Evolutionary conservation across 2,329 filamentous ascomycete genomes (phyloP), one percentile per base, ranked within the genome.

Genomic region (Fusarium guadeloupense): DNA sequence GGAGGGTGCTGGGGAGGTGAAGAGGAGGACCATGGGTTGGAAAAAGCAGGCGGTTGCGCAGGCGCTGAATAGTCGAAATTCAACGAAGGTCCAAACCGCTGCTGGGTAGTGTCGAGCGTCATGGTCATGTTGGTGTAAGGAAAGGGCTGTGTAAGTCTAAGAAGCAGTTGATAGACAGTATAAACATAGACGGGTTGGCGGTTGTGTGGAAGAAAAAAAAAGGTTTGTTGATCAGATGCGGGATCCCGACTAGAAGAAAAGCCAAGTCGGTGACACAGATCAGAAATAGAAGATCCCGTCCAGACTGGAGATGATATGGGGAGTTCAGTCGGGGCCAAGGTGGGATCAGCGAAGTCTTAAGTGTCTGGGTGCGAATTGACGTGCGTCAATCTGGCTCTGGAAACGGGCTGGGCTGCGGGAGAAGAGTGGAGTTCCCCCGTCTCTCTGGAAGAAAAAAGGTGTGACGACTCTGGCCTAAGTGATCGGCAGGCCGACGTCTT

Each of bases 31-130:
- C 93, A 97, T 35, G 93, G 93, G 76, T 97, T 95, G 71, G 90
- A 93, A 81, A 97, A 97, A 65, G 95, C 90, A 87, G 79, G 83
- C 73, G 81, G 83, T 74, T 71, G 82, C 75, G 59, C 62, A 67
- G 75, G 74, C 30, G 78, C 75, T 56, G 81, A 77, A 77, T 91
- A 92, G 76, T 94, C 91, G 82, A 94, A 95, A 77, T 86, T 87
- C 81, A 96, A 78, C 75, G 84, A 78, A 73, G 83, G 85, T 73
- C 85, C 91, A 80, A 90, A 91, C 76, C 87, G 86, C 81, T 88
- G 91, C 80, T 94, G 92, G 77, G 93, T 91, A 72, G 88, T 87
- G 81, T 97, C 92, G 82, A 97, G 87, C 77, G 93, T 91, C 92
- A 97, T 96, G 80, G 92, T 95, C 93, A 97, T 97, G 77, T 77